Conservation (phyloP, 2,329 filamentous ascomycete species). For the Cladosporium velox region DNA sequence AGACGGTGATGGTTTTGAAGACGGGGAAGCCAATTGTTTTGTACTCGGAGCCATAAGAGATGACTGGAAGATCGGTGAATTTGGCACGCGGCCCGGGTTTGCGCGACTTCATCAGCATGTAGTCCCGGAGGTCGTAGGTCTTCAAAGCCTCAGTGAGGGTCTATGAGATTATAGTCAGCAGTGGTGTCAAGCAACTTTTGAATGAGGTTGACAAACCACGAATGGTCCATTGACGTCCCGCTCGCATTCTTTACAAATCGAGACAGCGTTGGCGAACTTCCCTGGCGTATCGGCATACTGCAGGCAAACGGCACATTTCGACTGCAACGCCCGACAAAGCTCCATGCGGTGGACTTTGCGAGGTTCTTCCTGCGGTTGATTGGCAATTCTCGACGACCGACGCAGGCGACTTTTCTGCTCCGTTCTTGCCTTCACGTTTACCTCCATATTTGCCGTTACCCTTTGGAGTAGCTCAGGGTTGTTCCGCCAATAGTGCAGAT, state of each 20-base stretch:
- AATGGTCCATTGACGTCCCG: background rate
- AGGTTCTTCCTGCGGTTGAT: slow-evolving; percentile 1
- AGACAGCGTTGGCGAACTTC: slow-evolving; percentile 1
- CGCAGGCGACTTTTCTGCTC: background rate
- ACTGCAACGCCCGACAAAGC: background rate
- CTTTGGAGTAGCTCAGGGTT: background rate
- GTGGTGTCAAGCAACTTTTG: no score
- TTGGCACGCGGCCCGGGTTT: slow-evolving; percentile 23
- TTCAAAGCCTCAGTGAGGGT: slow-evolving; percentile 19
- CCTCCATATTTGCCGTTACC: background rate
- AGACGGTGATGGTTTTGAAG: slow-evolving; percentile 4
- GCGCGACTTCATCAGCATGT: slow-evolving; percentile 24
- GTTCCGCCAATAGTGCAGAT: background rate
- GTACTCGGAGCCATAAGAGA: slow-evolving; percentile 21
- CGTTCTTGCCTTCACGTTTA: background rate
- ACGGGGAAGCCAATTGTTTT: background rate
- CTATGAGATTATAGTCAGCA: slow-evolving; percentile 8
- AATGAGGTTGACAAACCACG: background rate
- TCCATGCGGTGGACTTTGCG: slow-evolving; percentile 5
- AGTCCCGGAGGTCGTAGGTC: slow-evolving; percentile 22
- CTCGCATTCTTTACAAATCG: slow-evolving; percentile 5
- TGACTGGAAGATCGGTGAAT: slow-evolving; percentile 19
- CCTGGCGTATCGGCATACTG: background rate
- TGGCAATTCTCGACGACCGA: slow-evolving; percentile 21
- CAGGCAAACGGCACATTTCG: slow-evolving; percentile 14